Conservation (phyloP, 2,329 filamentous ascomycete genomes). For the Fusarium aywerte region DNA sequence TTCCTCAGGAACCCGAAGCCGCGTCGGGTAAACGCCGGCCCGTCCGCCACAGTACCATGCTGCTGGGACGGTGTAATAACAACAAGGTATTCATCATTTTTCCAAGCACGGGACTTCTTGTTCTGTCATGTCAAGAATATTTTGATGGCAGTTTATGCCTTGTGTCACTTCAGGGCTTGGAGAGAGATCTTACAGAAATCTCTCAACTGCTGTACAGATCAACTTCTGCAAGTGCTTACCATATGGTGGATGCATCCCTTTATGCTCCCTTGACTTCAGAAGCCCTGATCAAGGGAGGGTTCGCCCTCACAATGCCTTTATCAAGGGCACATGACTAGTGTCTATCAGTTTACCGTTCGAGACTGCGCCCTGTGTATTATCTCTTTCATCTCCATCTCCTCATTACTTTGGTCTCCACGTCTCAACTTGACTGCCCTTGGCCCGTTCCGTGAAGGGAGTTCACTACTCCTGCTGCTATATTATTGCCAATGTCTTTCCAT, state of each 20-base stretch:
- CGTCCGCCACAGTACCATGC: constrained; percentile 25
- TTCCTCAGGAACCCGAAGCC: constrained; percentile 25
- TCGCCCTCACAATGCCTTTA: neutral
- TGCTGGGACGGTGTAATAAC: constrained; percentile 33
- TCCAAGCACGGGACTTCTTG: neutral
- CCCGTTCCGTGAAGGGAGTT: constrained; percentile 18
- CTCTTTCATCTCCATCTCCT: neutral
- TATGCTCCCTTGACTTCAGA: constrained; percentile 2
- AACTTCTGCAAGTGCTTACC: neutral
- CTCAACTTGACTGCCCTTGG: neutral
- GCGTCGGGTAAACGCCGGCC: constrained; percentile 45
- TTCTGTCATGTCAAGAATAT: neutral
- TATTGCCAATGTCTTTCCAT: constrained; percentile 26
- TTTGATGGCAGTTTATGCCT: no score
- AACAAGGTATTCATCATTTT: neutral
- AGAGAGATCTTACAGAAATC: neutral
- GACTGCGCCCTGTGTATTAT: neutral
- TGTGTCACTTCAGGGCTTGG: no score
- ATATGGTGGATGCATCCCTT: constrained; percentile 4
- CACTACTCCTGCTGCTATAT: neutral
- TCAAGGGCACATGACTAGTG: constrained; percentile 11
- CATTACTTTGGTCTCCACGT: neutral
- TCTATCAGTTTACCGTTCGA: neutral
- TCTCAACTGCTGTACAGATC: neutral
- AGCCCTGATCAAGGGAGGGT: constrained; percentile 31